These are phyloP conservation scores for Huntiella omanensis DNA, from an alignment of 2,329 filamentous ascomycete species.

Conservation along the genomic window DNA sequence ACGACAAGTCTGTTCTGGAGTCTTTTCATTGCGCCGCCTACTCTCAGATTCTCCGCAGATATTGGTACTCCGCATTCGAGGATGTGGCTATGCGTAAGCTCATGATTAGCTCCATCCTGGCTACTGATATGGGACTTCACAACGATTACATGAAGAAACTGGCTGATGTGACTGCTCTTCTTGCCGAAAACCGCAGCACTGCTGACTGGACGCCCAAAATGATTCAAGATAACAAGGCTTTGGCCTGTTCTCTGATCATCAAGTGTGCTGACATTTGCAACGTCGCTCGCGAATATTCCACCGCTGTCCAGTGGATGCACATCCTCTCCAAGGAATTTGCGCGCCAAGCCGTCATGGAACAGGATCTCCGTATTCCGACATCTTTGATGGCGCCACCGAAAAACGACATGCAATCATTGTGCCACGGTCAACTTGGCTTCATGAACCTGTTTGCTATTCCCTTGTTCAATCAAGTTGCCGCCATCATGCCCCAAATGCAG, in stretches of 20 bases:
- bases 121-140: slow-evolving; percentile 93
- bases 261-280: slow-evolving; percentile 99
- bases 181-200: slow-evolving; percentile 45
- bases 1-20: slow-evolving; percentile 89
- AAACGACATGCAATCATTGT: slow-evolving; percentile 65
- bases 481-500: slow-evolving; percentile 66
- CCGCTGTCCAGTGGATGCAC: slow-evolving; percentile 75
- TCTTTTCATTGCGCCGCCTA: slow-evolving; percentile 96
- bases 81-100: slow-evolving; percentile 65
- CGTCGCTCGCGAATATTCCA: slow-evolving; percentile 68
- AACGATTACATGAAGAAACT: slow-evolving; percentile 92
- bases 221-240: slow-evolving; percentile 54
- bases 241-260: slow-evolving; percentile 81
- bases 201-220: slow-evolving; percentile 63
- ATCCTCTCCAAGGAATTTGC: slow-evolving; percentile 93
- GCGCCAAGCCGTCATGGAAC: slow-evolving; percentile 81
- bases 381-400: slow-evolving; percentile 72
- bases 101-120: slow-evolving; percentile 94
- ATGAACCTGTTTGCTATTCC: slow-evolving; percentile 93
- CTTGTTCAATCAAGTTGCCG: slow-evolving; percentile 71
- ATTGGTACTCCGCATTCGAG: slow-evolving; percentile 73
- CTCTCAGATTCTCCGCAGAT: slow-evolving; percentile 78
- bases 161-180: slow-evolving; percentile 59
- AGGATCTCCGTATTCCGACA: slow-evolving; percentile 68
- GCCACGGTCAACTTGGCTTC: slow-evolving; percentile 79